Base-by-base conservation (phyloP, 345 rosid species). In the Populus euphratica region DNA sequence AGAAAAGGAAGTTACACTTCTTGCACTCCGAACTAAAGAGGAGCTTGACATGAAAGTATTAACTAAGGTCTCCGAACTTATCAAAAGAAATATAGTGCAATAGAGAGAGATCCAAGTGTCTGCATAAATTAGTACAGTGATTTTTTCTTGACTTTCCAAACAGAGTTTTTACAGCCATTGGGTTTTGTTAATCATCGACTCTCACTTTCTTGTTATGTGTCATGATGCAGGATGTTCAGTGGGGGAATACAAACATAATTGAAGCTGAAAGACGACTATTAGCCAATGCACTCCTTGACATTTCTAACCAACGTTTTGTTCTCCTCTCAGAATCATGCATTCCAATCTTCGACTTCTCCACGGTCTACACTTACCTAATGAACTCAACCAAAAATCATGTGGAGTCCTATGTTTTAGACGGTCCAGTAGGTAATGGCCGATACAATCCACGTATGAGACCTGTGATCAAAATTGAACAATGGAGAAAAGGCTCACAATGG, bases 401-500 rank as follows among this genome's bases (percentile, higher is more conserved):
- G 4, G 90, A 90, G 68, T 81, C 87, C 66, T 91, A 89, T 39
- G 95, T 91, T 76, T 78, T 86, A 56, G 76, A 77, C 0, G 85
- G 88, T 68, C 79, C 88, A 0, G 91, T 87, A 0, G 98, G 97
- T 8, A 90, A 93, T 0, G 95, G 97, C 54, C 86, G 98, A 11
- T 94, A 93, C 76, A 86, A 56, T 76, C 76, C 50, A 0, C 73
- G 59, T 36, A 89, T 94, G 97, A 79, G 83, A 27, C 98, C 98
- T 14, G 78, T 76, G 6, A 68, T 94, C 68, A 73, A 36, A 16
- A 50, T 90, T 11, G 49, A 62, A 0, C 88, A 91, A 54, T 94
- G 98, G 98, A 75, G 97, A 18, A 94, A 94, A 81, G 98, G 98
- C 2, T 87, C 98, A 7, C 98, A 94, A 25, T 94, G 98, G 98